Percentiles rank a stretch among this genome's conserved stretches.
Conservation (phyloP, 495 filamentous ascomycete species). For the Hyaloscypha finlandica region DNA sequence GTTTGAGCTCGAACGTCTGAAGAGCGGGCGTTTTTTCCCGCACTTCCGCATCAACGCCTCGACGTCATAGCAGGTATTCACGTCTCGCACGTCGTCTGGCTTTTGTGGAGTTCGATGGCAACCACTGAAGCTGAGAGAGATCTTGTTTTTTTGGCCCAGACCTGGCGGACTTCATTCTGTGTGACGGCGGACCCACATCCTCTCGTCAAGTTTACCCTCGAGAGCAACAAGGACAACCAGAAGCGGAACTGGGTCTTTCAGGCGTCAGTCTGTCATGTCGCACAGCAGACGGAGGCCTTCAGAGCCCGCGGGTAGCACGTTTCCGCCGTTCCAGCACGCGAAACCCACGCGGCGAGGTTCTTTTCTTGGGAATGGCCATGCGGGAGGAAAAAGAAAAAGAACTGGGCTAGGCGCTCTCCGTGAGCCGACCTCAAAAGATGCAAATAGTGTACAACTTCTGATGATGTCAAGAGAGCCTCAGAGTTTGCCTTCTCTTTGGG, state of each 20-base stretch:
- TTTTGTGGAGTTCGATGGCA: background rate
- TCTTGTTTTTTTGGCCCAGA: background rate
- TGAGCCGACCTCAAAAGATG: background rate
- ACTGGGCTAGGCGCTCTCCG: background rate
- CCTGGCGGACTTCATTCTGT: background rate
- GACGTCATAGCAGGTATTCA: constrained; percentile 1
- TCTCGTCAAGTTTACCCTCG: background rate
- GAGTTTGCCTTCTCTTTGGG: too few species aligned
- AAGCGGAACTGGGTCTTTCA: background rate
- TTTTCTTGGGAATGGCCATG: background rate
- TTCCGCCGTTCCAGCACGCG: background rate
- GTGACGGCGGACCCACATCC: background rate
- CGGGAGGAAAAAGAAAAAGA: background rate
- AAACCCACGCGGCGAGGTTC: background rate
- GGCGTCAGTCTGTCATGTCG: background rate
- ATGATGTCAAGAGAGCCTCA: too few species aligned
- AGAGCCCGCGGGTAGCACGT: background rate
- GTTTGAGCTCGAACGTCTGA: background rate
- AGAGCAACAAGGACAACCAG: background rate
- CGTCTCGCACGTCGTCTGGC: background rate
- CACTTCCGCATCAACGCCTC: background rate
- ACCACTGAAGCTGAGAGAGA: background rate
- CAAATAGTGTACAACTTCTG: too few species aligned
- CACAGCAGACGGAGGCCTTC: background rate
- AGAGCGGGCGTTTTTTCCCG: background rate